A percentile compares a stretch with the other conserved stretches of the same genome.
Evolutionary conservation across 495 filamentous ascomycete genomes (phyloP).

Genomic region (Tuber microsphaerosporum): DNA sequence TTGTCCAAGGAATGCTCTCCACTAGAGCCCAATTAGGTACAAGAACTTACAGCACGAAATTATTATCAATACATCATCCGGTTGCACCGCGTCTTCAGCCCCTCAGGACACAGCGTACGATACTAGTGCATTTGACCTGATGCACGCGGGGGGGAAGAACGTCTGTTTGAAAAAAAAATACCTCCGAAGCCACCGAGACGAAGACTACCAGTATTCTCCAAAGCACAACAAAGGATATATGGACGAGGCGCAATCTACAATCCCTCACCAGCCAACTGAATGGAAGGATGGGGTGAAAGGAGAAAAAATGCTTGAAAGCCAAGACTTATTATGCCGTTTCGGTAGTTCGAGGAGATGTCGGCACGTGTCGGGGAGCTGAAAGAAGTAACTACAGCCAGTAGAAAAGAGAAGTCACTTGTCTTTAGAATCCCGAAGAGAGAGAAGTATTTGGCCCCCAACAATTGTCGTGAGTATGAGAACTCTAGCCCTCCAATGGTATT

Average conservation of each 20-base stretch:
- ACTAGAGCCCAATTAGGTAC: neutral
- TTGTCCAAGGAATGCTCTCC: neutral
- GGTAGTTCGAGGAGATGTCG: neutral
- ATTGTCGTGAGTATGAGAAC: neutral
- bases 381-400: neutral
- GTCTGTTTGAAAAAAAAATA: neutral
- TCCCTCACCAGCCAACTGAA: neutral
- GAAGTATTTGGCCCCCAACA: neutral
- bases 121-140: neutral
- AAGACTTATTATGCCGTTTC: neutral
- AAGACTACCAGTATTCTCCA: neutral
- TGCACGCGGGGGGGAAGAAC: neutral
- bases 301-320: neutral
- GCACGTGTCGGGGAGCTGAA: neutral
- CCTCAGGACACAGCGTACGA: neutral
- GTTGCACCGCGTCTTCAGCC: neutral
- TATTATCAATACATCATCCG: neutral
- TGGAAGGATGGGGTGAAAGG: neutral
- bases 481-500: neutral
- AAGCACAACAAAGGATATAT: neutral
- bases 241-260: neutral
- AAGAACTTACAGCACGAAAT: neutral
- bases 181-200: neutral
- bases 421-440: neutral
- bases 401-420: neutral